phyloP scores from a whole-genome alignment of 2,329 filamentous ascomycete species.

The Ascochyta lentis region DNA sequence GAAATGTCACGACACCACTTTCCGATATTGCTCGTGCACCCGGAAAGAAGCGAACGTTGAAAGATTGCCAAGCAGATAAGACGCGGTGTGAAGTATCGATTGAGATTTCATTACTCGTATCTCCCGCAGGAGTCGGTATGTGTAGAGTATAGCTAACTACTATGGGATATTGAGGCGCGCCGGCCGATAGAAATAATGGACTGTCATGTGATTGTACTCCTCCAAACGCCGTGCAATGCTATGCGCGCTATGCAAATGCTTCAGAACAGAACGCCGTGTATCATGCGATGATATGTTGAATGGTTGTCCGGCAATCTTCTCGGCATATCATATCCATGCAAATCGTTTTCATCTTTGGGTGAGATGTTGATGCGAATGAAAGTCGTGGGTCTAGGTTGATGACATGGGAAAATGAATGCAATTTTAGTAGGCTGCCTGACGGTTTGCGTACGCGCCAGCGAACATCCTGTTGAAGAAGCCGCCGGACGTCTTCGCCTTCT shows the following conservation, averaged over 20 bases:
- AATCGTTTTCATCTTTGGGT: conserved; percentile 19
- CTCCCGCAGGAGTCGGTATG: conserved; percentile 7
- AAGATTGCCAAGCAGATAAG: conserved; percentile 8
- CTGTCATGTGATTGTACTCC: conserved; percentile 8
- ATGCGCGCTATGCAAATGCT: conserved; percentile 21
- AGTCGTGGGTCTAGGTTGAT: conserved; percentile 29
- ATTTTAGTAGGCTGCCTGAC: conserved; percentile 41
- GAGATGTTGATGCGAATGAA: conserved; percentile 26
- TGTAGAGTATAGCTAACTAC: conserved; percentile 16
- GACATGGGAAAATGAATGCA: conserved; percentile 36
- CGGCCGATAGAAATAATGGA: conserved; percentile 17
- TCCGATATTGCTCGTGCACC: conserved; percentile 11
- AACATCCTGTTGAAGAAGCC: conserved; percentile 51
- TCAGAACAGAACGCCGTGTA: conserved; percentile 15
- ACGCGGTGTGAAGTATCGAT: conserved; percentile 15
- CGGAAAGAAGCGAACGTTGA: conserved; percentile 19
- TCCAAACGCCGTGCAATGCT: conserved; percentile 19
- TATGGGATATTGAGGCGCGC: conserved; percentile 19
- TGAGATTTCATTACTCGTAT: conserved; percentile 20
- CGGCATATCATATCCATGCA: conserved; percentile 19
- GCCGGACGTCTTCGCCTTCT: conserved; percentile 49
- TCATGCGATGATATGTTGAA: conserved; percentile 21
- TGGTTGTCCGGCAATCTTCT: conserved; percentile 17
- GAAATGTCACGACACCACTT: conserved; percentile 8
- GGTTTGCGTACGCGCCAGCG: conserved; percentile 35